phyloP scores from a whole-genome alignment of 768 basidiomycete species.

The Collybia sp. region DNA sequence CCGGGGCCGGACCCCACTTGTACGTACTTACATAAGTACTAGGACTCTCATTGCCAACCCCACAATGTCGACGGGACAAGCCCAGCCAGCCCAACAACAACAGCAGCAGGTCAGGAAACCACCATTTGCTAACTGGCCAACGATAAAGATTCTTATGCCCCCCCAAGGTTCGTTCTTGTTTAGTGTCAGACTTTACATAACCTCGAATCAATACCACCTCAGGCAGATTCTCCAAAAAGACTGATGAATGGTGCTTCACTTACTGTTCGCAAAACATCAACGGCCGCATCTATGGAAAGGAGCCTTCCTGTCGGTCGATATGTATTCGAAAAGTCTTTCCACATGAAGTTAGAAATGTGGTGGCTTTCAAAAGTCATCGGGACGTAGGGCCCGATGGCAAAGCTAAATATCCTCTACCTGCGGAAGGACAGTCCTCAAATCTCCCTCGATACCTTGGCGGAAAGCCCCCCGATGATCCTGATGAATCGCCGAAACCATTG shows the following conservation, averaged over 20 bases:
- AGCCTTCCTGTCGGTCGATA: conserved; percentile 53
- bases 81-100: conserved; percentile 23
- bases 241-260: conserved; percentile 62
- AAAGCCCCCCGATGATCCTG: conserved; percentile 25
- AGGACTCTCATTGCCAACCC: background rate
- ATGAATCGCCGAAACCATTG: conserved; percentile 16
- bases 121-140: conserved; percentile 43
- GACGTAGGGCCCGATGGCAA: conserved; percentile 38
- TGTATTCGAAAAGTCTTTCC: conserved; percentile 65
- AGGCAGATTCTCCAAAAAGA: conserved; percentile 55
- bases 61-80: conserved; percentile 21
- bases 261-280: conserved; percentile 56
- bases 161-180: conserved; percentile 34
- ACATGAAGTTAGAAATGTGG: conserved; percentile 55
- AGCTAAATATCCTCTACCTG: conserved; percentile 57
- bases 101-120: conserved; percentile 29
- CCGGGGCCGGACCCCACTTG: conserved; percentile 4
- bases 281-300: conserved; percentile 43
- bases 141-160: conserved; percentile 48
- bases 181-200: background rate
- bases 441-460: conserved; percentile 42
- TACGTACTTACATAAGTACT: no score
- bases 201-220: conserved; percentile 4
- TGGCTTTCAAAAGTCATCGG: conserved; percentile 40
- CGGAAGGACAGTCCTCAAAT: conserved; percentile 56